Percentiles rank a stretch among this genome's conserved stretches.
Evolutionary conservation across 2,329 filamentous ascomycete species (phyloP).

Genomic region (Apiospora arundinis): DNA sequence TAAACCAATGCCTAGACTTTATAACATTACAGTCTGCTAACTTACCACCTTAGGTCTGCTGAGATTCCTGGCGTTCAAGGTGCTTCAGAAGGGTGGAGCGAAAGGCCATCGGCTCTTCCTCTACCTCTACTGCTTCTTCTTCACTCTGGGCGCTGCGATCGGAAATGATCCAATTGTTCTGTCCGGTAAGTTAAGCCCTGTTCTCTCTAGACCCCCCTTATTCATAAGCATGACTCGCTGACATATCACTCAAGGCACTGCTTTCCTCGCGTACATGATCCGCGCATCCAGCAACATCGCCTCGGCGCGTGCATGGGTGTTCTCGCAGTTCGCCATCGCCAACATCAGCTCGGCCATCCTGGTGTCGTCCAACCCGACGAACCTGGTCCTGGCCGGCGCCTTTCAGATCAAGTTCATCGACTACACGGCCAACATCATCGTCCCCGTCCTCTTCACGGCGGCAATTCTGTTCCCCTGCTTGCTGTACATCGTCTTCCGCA

Average conservation of each 20-base stretch:
- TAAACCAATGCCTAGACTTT: accelerated
- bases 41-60: constrained; percentile 52
- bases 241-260: constrained; percentile 49
- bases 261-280: constrained; percentile 80
- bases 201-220: neutral
- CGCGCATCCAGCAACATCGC: constrained; percentile 74
- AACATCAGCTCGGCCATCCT: constrained; percentile 78
- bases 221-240: neutral
- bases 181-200: constrained; percentile 52
- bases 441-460: constrained; percentile 70
- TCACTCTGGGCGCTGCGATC: constrained; percentile 68
- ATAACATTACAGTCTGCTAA: neutral
- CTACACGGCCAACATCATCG: constrained; percentile 78
- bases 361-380: constrained; percentile 80
- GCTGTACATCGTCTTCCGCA: constrained; percentile 71
- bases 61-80: constrained; percentile 72
- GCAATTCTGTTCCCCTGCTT: constrained; percentile 73
- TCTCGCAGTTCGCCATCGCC: constrained; percentile 73
- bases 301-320: constrained; percentile 75
- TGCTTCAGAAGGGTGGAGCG: constrained; percentile 69
- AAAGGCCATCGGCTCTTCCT: constrained; percentile 73
- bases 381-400: constrained; percentile 75
- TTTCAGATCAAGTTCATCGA: constrained; percentile 75
- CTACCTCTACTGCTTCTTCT: constrained; percentile 77
- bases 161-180: constrained; percentile 79